Conservation (phyloP, 176 grass and related monocot genomes). For the Carex scoparia region DNA sequence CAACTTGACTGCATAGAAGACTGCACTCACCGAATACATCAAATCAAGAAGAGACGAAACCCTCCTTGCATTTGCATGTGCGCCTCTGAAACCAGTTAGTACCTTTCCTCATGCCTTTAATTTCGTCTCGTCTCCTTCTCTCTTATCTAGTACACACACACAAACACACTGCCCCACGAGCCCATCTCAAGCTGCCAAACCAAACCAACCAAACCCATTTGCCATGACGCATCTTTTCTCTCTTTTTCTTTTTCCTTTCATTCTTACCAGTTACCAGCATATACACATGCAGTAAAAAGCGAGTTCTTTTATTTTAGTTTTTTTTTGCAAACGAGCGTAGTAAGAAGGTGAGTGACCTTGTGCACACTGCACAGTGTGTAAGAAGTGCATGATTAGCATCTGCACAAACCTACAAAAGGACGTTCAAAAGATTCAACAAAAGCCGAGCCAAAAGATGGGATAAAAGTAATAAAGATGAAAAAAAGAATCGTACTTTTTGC, state of each 20-base stretch:
- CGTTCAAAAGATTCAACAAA: slow-evolving; percentile 13
- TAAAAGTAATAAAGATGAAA: background rate
- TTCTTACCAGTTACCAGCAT: background rate
- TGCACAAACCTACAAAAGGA: background rate
- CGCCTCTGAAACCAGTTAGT: slow-evolving; percentile 8
- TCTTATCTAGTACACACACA: background rate
- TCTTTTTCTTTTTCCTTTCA: background rate
- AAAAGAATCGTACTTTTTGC: background rate
- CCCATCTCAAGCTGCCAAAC: slow-evolving; percentile 7
- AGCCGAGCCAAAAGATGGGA: slow-evolving; percentile 10
- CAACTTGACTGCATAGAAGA: background rate
- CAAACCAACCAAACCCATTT: background rate
- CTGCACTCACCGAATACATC: background rate
- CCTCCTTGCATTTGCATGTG: slow-evolving; percentile 6
- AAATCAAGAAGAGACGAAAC: background rate
- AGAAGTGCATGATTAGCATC: slow-evolving; percentile 18
- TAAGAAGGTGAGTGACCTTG: background rate
- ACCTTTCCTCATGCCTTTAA: slow-evolving; percentile 17
- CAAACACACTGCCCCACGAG: slow-evolving; percentile 13
- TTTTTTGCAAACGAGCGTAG: too few relatives aligned
- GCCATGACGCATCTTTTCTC: background rate
- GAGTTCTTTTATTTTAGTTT: too few relatives aligned
- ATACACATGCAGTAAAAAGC: slow-evolving; percentile 17
- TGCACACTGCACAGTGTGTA: background rate
- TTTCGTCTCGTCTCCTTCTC: slow-evolving; percentile 1